Conservation (phyloP, 1,284 basidiomycete species). For the Psilocybe mexicana region DNA sequence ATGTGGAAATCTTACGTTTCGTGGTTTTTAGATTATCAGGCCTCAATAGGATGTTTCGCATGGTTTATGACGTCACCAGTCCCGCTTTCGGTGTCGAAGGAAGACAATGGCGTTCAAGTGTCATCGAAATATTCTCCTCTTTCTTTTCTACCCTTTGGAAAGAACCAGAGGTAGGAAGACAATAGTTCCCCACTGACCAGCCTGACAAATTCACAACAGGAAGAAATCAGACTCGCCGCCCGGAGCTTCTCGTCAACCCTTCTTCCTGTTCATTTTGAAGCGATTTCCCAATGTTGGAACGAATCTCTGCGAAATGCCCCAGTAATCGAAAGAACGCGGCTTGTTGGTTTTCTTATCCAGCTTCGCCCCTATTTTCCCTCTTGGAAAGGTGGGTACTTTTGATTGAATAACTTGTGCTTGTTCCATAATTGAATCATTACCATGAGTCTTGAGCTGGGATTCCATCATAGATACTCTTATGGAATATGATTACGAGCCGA, state of each 20-base stretch:
- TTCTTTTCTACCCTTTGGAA: conserved; percentile 67
- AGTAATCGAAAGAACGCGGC: conserved; percentile 53
- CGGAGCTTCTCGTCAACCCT: conserved; percentile 59
- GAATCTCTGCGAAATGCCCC: conserved; percentile 57
- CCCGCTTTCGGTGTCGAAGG: conserved; percentile 61
- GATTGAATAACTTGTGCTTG: background rate
- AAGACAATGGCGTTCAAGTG: conserved; percentile 63
- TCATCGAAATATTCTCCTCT: conserved; percentile 55
- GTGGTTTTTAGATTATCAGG: conserved; percentile 34
- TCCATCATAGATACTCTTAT: conserved; percentile 56
- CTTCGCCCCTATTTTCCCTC: conserved; percentile 62
- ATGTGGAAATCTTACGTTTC: background rate
- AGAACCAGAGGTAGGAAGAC: conserved; percentile 52
- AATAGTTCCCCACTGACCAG: background rate
- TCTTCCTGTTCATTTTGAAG: conserved; percentile 60
- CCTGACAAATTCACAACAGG: conserved; percentile 39
- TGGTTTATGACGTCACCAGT: conserved; percentile 63
- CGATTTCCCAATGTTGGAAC: conserved; percentile 66
- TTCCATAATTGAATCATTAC: conserved; percentile 5
- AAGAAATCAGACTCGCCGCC: conserved; percentile 61
- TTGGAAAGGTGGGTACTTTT: conserved; percentile 52
- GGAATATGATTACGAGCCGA: conserved; percentile 51
- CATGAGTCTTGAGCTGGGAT: conserved; percentile 62
- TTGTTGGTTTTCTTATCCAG: conserved; percentile 63
- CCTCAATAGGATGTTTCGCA: conserved; percentile 56